Percentiles rank a stretch among this genome's conserved stretches.
phyloP scores from a whole-genome alignment of 2,329 filamentous ascomycete genomes.

The Cladosporium sp. region DNA sequence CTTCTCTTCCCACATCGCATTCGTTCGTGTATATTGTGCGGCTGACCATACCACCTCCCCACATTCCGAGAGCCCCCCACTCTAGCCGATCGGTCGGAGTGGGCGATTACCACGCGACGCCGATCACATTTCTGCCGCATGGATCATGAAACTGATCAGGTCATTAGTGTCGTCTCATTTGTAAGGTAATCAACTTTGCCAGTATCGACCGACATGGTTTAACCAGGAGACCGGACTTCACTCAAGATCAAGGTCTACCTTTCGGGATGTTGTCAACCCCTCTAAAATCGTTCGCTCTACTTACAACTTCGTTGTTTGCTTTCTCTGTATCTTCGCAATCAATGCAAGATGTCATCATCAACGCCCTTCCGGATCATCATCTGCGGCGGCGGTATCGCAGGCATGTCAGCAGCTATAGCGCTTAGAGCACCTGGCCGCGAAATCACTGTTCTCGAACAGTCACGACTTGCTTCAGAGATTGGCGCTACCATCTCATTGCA shows the following conservation, averaged over 20 bases:
- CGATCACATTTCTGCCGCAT: no score
- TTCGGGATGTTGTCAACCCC: constrained; percentile 2
- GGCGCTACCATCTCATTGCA: constrained; percentile 39
- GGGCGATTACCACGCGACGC: background rate
- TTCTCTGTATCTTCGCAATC: constrained; percentile 7
- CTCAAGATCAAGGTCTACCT: background rate
- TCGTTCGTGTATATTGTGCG: background rate
- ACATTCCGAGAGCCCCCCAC: background rate
- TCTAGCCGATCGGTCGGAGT: background rate
- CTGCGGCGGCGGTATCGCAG: constrained; percentile 29
- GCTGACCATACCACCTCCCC: background rate
- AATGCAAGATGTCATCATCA: constrained; percentile 19
- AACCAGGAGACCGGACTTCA: background rate
- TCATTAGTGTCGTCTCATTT: no score
- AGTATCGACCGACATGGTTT: no score
- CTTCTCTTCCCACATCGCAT: background rate
- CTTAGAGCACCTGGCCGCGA: constrained; percentile 30
- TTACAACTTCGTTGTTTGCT: constrained; percentile 7
- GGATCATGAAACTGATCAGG: no score
- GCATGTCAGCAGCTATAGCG: constrained; percentile 30
- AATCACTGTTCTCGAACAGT: constrained; percentile 31
- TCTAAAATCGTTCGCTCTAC: background rate
- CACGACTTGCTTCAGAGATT: constrained; percentile 29
- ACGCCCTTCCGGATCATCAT: constrained; percentile 29
- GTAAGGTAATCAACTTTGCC: no score